phyloP scores from a whole-genome alignment of 2,329 filamentous ascomycete species.

The Alternaria arborescens region DNA sequence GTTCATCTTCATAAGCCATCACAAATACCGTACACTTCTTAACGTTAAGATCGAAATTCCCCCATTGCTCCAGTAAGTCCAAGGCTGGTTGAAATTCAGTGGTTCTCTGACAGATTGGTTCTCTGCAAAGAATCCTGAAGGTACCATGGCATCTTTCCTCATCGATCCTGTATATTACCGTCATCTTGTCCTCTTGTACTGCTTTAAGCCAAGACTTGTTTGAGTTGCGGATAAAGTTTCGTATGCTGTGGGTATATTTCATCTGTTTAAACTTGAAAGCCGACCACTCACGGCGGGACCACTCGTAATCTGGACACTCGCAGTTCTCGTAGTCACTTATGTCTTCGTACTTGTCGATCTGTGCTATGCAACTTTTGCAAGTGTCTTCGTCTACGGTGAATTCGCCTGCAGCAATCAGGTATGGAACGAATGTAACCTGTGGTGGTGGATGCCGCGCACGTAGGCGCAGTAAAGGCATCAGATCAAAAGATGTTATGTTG shows the following conservation, averaged over 20 bases:
- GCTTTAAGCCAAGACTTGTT: background rate
- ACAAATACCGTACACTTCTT: background rate
- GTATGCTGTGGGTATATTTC: background rate
- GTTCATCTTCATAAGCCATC: background rate
- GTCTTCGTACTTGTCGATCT: no score
- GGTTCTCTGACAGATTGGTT: background rate
- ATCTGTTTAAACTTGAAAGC: background rate
- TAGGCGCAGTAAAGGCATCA: background rate
- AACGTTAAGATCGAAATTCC: background rate
- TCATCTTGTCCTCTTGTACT: background rate
- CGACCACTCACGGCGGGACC: background rate
- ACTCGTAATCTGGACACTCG: background rate
- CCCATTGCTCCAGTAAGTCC: background rate
- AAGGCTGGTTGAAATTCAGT: background rate
- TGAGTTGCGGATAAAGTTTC: background rate
- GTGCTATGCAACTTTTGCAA: background rate
- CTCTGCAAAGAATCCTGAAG: background rate
- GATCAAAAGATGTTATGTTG: no score
- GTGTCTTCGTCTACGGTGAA: background rate
- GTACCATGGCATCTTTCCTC: background rate
- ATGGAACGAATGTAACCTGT: no score
- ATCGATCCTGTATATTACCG: background rate
- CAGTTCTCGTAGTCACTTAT: background rate
- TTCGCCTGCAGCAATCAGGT: background rate
- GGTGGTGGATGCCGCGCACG: no score